phyloP scores from a whole-genome alignment of 257 asterid species.

The Przewalskia tangutica region DNA sequence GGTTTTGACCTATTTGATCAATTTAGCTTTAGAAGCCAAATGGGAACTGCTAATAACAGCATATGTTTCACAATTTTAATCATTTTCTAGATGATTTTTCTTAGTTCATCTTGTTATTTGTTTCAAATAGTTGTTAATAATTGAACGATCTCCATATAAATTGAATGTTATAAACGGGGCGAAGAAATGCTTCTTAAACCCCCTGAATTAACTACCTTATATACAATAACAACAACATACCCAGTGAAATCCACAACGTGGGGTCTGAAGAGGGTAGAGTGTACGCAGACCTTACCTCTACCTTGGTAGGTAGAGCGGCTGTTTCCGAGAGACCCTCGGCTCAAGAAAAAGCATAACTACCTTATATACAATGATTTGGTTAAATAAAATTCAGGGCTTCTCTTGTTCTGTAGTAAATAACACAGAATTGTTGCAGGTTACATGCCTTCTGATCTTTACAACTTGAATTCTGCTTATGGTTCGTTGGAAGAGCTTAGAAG shows the following conservation, averaged over 20 bases:
- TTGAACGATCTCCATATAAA: neutral
- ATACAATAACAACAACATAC: neutral
- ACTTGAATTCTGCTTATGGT: slow-evolving; percentile 35
- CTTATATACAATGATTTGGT: neutral
- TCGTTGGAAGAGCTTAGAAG: slow-evolving; percentile 24
- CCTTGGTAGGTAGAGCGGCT: no score
- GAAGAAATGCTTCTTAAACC: neutral
- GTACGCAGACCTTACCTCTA: no score
- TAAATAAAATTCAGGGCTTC: neutral
- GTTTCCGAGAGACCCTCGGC: no score
- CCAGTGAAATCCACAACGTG: no score
- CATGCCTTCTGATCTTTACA: slow-evolving; percentile 42
- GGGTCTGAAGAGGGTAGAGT: no score
- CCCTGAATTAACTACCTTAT: neutral
- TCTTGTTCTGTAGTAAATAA: neutral
- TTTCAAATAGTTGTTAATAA: neutral
- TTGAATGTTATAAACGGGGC: neutral
- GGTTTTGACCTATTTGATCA: slow-evolving; percentile 13
- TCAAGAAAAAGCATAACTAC: neutral
- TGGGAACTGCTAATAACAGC: neutral
- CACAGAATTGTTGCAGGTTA: slow-evolving; percentile 21
- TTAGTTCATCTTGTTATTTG: neutral
- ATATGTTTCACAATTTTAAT: neutral
- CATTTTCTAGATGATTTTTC: neutral
- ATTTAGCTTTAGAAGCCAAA: neutral